Base-by-base conservation (phyloP, 2,329 filamentous ascomycete species). In the Periconia sp. region DNA sequence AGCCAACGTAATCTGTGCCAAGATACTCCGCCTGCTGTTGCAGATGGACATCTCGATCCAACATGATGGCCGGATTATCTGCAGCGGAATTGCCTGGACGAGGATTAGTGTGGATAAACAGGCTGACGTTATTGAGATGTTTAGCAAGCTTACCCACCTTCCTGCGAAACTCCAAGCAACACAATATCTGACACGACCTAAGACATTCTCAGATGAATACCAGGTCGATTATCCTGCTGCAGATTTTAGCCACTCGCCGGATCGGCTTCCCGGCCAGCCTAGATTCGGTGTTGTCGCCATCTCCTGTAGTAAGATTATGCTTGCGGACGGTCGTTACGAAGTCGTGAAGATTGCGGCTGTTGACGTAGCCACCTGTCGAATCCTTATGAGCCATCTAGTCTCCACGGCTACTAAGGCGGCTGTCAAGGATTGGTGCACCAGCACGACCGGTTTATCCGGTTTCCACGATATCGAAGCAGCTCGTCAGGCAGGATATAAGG, bases 281-380 rank as follows among this genome's bases (percentile, higher is more conserved):
- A 49, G 50, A 19, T 39, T 61, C 8, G 37, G 33, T 18, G 52
- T 57, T n/a, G 42, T 70, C 30, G 56, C 47, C 6, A 12, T 70
- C 2, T 46, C 54, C 12, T 66, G 63, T 40, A 61, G 56, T 44
- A 69, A 61, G 38, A 43, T 69, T 13, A n/a, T 52, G 0, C 49
- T 68, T 11, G 37, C 28, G 11, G 40, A 58, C 22, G 53, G 53
- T 2, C 23, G 36, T 7, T 43, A 60, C 5, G 65, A 68, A 18
- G 49, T 61, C 1, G 59, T 68, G 30, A 66, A 68, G 44, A 48
- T 70, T 17, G 63, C 65, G 5, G 63, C 59, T 0, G 36, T 70
- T 6, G 66, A 70, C 35, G 43, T 68, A 12, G 25, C 56, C 17
- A 58, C 63, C n/a, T 51, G 63, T 18, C 59, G 59, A 6, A 54